Percentiles rank a stretch among this genome's conserved stretches.
These are phyloP conservation scores for Chaetomium cochliodes DNA, from an alignment of 495 filamentous ascomycete genomes.

Conservation along the genomic window DNA sequence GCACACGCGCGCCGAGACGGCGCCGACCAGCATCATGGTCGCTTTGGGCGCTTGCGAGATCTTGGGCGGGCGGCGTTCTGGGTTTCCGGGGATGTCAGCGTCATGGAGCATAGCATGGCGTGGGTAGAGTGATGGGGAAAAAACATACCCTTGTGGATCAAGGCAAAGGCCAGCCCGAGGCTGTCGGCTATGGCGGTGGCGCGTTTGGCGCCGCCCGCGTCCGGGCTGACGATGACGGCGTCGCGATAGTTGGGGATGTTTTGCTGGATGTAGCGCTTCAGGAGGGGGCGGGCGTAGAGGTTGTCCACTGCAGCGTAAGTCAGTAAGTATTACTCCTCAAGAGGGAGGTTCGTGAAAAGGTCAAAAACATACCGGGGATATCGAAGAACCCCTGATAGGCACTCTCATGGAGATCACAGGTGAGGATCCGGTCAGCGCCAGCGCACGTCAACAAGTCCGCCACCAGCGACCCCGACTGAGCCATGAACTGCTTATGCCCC, in stretches of 20 bases:
- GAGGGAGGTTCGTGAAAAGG: background rate
- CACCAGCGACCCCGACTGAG: constrained; percentile 90
- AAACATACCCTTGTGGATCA: constrained; percentile 91
- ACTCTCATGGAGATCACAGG: constrained; percentile 88
- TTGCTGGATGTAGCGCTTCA: constrained; percentile 86
- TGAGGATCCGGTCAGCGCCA: constrained; percentile 92
- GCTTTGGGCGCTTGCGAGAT: constrained; percentile 78
- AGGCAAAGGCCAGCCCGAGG: constrained; percentile 86
- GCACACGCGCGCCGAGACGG: constrained; percentile 74
- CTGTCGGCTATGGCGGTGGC: constrained; percentile 96
- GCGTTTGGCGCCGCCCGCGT: constrained; percentile 94
- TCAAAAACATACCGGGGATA: constrained; percentile 56
- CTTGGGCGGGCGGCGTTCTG: constrained; percentile 89
- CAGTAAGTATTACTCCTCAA: background rate
- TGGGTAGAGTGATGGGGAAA: constrained; percentile 31
- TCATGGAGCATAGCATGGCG: background rate
- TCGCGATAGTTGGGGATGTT: constrained; percentile 83
- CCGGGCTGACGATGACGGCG: constrained; percentile 90
- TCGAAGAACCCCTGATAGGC: constrained; percentile 88
- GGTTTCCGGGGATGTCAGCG: constrained; percentile 10
- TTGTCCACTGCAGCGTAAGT: constrained; percentile 67
- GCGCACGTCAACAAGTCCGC: constrained; percentile 93
- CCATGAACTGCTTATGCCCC: constrained; percentile 97
- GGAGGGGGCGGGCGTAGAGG: constrained; percentile 80
- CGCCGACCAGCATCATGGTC: constrained; percentile 91